Evolutionary conservation across 2,329 filamentous ascomycete species (phyloP), one percentile per base, ranked within the genome.

Genomic region (Penicillium sp.): DNA sequence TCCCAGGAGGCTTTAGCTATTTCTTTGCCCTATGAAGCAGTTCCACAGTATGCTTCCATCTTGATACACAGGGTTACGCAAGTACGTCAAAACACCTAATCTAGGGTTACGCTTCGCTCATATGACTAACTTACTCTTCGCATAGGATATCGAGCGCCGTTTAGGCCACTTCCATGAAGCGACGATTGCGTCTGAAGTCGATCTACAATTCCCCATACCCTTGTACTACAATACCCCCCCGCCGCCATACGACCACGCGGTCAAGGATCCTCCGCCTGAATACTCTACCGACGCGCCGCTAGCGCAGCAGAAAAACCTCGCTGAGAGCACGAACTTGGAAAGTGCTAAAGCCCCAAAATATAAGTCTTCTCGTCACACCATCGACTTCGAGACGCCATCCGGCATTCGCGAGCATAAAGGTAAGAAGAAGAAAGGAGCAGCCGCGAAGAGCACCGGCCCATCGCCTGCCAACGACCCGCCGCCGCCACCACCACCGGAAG

Each of bases 201-300:
- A 59, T 50, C 60, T 68, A 30, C 52, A 50, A 13, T 55, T 58
- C 19, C 56, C 61, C 13, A 58, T 68, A 11, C 66, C 61, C 8
- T 66, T 62, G 8, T 66, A 31, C 57, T 71, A 74, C 64, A 67
- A 62, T 23, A 50, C 58, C 26, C 67, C 70, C 8, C 75, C 75
- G 17, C 75, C 75, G 13, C 64, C 74, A 21, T 78, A 78, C 58
- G 63, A 71, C 23, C 72, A 77, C 60, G 75, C 68, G 19, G 55
- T 73, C 30, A 61, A 55, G 46, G 75, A 78, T 62, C 65, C 75
- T 13, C 75, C 76, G 46, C 76, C 75, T 7, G 72, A 72, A 61
- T 77, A 78, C 57, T 65, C 67, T 47, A 58, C 62, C n/a, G 46
- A 71, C 23, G 70, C 73, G 19, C 67, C 66, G 5, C 58, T 73